phyloP scores from a whole-genome alignment of 192 early-diverging fungal species.

The Martensiomyces pterosporus region DNA sequence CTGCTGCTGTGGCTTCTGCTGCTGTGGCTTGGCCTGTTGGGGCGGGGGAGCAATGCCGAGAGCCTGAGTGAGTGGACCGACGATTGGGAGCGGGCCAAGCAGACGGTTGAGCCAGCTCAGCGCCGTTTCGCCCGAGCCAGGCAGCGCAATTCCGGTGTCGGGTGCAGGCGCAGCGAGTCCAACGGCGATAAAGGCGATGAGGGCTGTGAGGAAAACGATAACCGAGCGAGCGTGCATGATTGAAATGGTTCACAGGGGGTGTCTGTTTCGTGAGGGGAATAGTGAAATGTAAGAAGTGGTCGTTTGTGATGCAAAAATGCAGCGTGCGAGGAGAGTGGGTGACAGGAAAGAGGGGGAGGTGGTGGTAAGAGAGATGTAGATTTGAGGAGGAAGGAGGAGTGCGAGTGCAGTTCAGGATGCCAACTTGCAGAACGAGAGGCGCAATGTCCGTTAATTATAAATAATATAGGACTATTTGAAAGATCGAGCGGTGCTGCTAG shows the following conservation, averaged over 20 bases:
- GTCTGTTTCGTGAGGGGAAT: background rate
- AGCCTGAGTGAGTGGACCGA: constrained; percentile 28
- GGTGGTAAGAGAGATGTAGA: no score
- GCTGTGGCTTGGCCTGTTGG: constrained; percentile 14
- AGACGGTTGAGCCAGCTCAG: constrained; percentile 40
- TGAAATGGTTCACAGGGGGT: background rate
- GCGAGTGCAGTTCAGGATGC: no score
- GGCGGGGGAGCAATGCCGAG: constrained; percentile 27
- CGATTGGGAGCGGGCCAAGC: constrained; percentile 23
- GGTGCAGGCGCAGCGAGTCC: constrained; percentile 21
- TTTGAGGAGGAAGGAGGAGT: no score
- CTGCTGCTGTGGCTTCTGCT: constrained; percentile 11
- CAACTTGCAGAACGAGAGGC: no score
- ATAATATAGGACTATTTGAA: no score
- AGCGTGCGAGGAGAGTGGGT: no score
- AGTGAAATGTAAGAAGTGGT: no score
- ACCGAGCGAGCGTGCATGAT: constrained; percentile 33
- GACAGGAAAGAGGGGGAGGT: no score
- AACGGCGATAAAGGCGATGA: constrained; percentile 18
- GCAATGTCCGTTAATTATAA: no score
- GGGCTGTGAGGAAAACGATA: constrained; percentile 11
- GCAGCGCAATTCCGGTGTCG: constrained; percentile 37
- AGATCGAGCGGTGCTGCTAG: no score
- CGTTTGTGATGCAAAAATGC: no score
- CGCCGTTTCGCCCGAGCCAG: constrained; percentile 25